These are phyloP conservation scores for Pyrenophora teres DNA, from an alignment of 2,329 filamentous ascomycete species.

Conservation along the genomic window DNA sequence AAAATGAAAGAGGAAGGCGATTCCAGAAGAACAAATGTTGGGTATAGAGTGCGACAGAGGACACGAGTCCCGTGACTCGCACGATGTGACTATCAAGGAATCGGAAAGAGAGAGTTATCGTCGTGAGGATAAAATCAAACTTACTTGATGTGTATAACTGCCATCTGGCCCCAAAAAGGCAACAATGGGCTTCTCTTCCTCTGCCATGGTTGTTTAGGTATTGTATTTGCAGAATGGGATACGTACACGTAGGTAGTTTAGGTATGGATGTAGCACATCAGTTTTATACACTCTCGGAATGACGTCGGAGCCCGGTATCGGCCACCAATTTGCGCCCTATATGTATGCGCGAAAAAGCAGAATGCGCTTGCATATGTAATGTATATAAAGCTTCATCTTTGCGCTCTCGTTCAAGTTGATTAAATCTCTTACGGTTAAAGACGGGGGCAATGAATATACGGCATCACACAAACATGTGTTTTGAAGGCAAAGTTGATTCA, in stretches of 20 bases:
- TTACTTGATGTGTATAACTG: conserved; percentile 72
- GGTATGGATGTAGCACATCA: too few relatives aligned
- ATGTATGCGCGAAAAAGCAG: neutral
- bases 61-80: too few relatives aligned
- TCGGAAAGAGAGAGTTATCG: neutral
- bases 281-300: conserved; percentile 2
- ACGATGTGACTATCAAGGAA: too few relatives aligned
- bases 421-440: neutral
- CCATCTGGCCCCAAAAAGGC: conserved; percentile 68
- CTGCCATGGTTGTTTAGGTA: conserved; percentile 13
- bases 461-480: neutral
- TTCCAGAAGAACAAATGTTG: too few relatives aligned
- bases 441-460: neutral
- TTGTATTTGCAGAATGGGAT: too few relatives aligned
- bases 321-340: neutral
- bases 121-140: conserved; percentile 4
- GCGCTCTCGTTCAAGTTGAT: neutral
- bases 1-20: too few relatives aligned
- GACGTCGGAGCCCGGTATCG: conserved; percentile 16
- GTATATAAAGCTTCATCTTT: neutral
- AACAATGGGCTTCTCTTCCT: conserved; percentile 40
- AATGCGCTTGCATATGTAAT: neutral
- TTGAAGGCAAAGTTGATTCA: conserved; percentile 21
- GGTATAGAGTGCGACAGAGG: too few relatives aligned
- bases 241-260: too few relatives aligned